These are phyloP conservation scores for Carex arenaria DNA, from an alignment of 202 grass and related monocot species.

Conservation along the genomic window DNA sequence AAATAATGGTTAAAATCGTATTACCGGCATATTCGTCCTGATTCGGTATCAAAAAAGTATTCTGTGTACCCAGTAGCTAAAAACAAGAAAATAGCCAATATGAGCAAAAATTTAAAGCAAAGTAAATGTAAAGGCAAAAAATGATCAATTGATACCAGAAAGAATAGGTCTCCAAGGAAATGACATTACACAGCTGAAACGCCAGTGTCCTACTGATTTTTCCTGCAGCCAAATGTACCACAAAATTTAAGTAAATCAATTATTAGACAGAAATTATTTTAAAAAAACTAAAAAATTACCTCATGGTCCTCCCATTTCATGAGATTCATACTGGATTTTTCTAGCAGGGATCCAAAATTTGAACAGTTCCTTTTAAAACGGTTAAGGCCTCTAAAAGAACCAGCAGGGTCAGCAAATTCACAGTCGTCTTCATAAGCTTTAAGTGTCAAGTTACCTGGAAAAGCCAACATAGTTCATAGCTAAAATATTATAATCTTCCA, in stretches of 20 bases:
- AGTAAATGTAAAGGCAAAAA: not conserved
- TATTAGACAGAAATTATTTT: not conserved
- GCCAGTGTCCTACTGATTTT: slow-evolving; percentile 87
- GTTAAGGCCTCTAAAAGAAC: slow-evolving; percentile 66
- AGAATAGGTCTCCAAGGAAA: slow-evolving; percentile 95
- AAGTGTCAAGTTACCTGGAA: slow-evolving; percentile 58
- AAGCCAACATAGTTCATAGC: not conserved
- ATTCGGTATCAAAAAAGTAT: slow-evolving; percentile 65
- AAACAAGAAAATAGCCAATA: not conserved
- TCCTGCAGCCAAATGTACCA: slow-evolving; percentile 42
- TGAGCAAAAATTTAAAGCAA: not conserved
- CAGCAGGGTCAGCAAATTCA: slow-evolving; percentile 86
- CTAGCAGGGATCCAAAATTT: slow-evolving; percentile 79
- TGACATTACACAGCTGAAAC: slow-evolving; percentile 94
- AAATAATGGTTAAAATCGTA: not conserved
- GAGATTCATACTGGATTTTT: slow-evolving; percentile 90
- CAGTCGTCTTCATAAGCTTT: slow-evolving; percentile 71
- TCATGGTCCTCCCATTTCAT: slow-evolving; percentile 81
- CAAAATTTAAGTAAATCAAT: not conserved
- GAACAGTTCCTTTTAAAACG: slow-evolving; percentile 91
- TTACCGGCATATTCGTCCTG: slow-evolving; percentile 77
- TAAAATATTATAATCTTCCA: not conserved
- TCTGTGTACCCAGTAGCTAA: slow-evolving; percentile 91
- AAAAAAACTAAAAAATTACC: slow-evolving; percentile 17
- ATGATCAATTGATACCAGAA: slow-evolving; percentile 40